These are phyloP conservation scores for Clavispora phyllophila DNA, from an alignment of 805 yeast genomes.

Conservation along the genomic window DNA sequence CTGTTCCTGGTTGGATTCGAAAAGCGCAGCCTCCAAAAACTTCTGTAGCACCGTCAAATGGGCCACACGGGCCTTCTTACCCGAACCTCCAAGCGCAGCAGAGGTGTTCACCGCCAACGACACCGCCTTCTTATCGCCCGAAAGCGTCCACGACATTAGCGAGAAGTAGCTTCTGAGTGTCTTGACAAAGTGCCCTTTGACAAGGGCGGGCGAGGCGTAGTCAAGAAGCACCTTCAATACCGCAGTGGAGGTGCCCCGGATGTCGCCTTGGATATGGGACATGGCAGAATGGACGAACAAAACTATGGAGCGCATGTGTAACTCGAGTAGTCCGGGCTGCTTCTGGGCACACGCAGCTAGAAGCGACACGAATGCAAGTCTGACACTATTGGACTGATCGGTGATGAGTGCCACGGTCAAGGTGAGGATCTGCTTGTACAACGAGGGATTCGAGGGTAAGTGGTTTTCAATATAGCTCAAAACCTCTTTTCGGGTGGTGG, in stretches of 20 bases:
- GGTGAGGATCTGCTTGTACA: constrained; percentile 52
- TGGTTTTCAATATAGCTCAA: constrained; percentile 47
- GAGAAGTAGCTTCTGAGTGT: constrained; percentile 63
- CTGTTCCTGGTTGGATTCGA: constrained; percentile 17
- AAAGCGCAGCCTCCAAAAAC: constrained; percentile 43
- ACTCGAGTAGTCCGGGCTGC: constrained; percentile 51
- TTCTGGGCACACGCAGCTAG: constrained; percentile 43
- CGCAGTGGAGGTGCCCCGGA: constrained; percentile 70
- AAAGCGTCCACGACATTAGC: constrained; percentile 68
- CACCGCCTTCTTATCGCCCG: constrained; percentile 30
- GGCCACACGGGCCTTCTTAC: constrained; percentile 32
- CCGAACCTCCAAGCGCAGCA: constrained; percentile 26
- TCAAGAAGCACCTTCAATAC: constrained; percentile 59
- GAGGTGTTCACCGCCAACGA: constrained; percentile 33
- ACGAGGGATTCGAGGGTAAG: constrained; percentile 48
- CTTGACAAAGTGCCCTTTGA: constrained; percentile 63
- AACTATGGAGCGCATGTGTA: constrained; percentile 57
- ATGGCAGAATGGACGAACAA: constrained; percentile 83
- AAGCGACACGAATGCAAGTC: constrained; percentile 49
- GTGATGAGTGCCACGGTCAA: constrained; percentile 58
- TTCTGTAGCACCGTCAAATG: constrained; percentile 41
- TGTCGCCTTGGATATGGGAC: constrained; percentile 81
- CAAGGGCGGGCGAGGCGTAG: constrained; percentile 49
- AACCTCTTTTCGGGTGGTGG: constrained; percentile 68
- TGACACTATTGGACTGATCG: constrained; percentile 63